A percentile compares a stretch with the other conserved stretches of the same genome.
Evolutionary conservation across 257 asterid genomes (phyloP).

Genomic region (Petunia secreta): DNA sequence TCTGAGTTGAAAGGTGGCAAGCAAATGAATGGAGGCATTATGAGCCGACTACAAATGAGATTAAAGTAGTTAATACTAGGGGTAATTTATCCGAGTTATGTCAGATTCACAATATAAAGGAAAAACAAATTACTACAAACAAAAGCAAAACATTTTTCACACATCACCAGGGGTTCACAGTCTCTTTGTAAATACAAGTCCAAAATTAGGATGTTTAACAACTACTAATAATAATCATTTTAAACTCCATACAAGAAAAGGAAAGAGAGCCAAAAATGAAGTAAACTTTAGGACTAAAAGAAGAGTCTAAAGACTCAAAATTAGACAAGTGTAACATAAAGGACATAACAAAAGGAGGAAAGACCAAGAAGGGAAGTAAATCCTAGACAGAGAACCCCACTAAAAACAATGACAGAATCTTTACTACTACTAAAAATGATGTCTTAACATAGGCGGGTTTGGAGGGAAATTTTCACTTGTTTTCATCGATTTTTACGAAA

Average conservation of each 20-base stretch:
- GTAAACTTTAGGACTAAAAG: conserved; percentile 5
- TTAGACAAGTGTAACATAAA: conserved; percentile 17
- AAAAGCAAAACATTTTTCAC: not conserved
- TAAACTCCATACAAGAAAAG: not conserved
- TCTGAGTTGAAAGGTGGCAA: no score
- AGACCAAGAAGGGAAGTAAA: not conserved
- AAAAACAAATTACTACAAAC: not conserved
- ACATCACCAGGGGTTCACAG: not conserved
- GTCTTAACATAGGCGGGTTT: conserved; percentile 25
- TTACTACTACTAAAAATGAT: conserved; percentile 17
- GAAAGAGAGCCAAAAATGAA: not conserved
- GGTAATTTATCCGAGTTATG: no score
- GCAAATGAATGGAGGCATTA: no score
- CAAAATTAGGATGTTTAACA: not conserved
- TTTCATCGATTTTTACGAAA: conserved; percentile 23
- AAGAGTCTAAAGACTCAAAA: not conserved
- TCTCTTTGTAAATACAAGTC: not conserved
- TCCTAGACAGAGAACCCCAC: conserved; percentile 20
- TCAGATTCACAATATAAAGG: no score
- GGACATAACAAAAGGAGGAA: conserved; percentile 21
- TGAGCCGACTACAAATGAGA: no score
- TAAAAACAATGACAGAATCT: conserved; percentile 21
- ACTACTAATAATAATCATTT: not conserved
- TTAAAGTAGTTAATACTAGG: no score
- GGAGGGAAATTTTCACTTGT: conserved; percentile 28